phyloP scores from a whole-genome alignment of 805 yeast species.

The Schwanniomyces pseudopolymorphus region DNA sequence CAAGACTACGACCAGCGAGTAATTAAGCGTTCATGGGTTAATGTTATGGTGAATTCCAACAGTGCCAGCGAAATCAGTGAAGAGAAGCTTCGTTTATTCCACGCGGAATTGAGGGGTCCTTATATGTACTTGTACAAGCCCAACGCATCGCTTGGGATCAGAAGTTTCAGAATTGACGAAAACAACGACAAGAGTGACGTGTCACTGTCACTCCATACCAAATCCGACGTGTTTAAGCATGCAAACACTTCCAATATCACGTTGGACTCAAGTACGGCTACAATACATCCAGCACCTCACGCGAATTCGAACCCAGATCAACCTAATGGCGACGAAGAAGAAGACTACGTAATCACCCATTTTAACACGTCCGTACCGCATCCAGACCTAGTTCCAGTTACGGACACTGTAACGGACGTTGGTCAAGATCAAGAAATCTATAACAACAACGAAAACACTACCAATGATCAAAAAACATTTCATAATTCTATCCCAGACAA shows the following conservation, averaged over 20 bases:
- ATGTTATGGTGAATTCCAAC: conserved; percentile 33
- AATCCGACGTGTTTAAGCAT: conserved; percentile 13
- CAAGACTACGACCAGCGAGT: conserved; percentile 32
- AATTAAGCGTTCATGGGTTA: conserved; percentile 38
- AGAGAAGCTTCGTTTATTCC: conserved; percentile 45
- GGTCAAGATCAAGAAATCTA: not conserved
- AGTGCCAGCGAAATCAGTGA: conserved; percentile 32
- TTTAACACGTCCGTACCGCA: conserved; percentile 29
- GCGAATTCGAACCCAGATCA: not conserved
- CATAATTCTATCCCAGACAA: not conserved
- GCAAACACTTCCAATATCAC: conserved; percentile 12
- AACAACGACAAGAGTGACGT: not conserved
- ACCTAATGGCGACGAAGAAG: not conserved
- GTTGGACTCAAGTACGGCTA: not conserved
- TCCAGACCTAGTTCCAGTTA: conserved; percentile 45
- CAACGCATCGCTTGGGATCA: conserved; percentile 45
- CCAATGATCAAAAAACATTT: not conserved
- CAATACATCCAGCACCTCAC: not conserved
- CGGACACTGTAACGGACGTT: conserved; percentile 4
- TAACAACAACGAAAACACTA: not conserved
- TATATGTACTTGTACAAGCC: conserved; percentile 60
- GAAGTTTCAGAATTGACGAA: conserved; percentile 23
- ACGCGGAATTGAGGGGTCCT: conserved; percentile 73
- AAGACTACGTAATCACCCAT: conserved; percentile 18
- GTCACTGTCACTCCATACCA: conserved; percentile 5